A percentile compares a stretch with the other conserved stretches of the same genome.
Evolutionary conservation across 176 grass and related monocot genomes (phyloP).

Genomic region (Metroxylon sagu): DNA sequence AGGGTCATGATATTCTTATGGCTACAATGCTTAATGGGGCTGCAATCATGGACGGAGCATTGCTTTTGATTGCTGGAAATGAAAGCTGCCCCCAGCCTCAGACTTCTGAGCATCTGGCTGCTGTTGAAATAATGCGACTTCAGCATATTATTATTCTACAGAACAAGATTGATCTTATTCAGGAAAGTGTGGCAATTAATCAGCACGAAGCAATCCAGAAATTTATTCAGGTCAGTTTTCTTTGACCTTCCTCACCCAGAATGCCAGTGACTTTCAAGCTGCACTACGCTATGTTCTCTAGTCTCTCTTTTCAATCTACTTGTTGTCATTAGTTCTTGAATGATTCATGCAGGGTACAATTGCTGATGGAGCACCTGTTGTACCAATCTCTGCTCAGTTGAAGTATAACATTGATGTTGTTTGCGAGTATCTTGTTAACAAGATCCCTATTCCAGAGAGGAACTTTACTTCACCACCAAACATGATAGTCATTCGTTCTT

Average conservation of each 20-base stretch:
- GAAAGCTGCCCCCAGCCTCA: slow-evolving; percentile 96
- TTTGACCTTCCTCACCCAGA: too few relatives aligned
- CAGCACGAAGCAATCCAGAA: slow-evolving; percentile 94
- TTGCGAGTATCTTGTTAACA: slow-evolving; percentile 88
- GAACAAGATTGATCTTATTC: slow-evolving; percentile 98
- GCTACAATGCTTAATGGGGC: slow-evolving; percentile 98
- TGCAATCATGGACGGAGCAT: slow-evolving; percentile 94
- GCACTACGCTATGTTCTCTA: too few relatives aligned
- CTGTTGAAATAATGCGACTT: slow-evolving; percentile 94
- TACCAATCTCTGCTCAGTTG: slow-evolving; percentile 86
- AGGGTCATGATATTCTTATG: slow-evolving; percentile 98
- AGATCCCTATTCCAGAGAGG: slow-evolving; percentile 74
- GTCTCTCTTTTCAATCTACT: too few relatives aligned
- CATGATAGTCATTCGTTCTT: slow-evolving; percentile 97
- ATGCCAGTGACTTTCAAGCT: too few relatives aligned
- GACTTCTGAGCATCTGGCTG: slow-evolving; percentile 88
- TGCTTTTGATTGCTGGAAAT: slow-evolving; percentile 86
- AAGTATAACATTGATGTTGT: slow-evolving; percentile 95
- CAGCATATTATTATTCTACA: slow-evolving; percentile 96
- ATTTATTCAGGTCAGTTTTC: slow-evolving; percentile 65
- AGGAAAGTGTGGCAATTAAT: slow-evolving; percentile 89
- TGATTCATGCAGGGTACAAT: slow-evolving; percentile 59
- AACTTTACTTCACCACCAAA: slow-evolving; percentile 79
- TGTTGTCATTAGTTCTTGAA: too few relatives aligned
- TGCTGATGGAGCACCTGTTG: slow-evolving; percentile 87